phyloP scores from a whole-genome alignment of 2,329 filamentous ascomycete species.

The Mycocentrospora acerina region DNA sequence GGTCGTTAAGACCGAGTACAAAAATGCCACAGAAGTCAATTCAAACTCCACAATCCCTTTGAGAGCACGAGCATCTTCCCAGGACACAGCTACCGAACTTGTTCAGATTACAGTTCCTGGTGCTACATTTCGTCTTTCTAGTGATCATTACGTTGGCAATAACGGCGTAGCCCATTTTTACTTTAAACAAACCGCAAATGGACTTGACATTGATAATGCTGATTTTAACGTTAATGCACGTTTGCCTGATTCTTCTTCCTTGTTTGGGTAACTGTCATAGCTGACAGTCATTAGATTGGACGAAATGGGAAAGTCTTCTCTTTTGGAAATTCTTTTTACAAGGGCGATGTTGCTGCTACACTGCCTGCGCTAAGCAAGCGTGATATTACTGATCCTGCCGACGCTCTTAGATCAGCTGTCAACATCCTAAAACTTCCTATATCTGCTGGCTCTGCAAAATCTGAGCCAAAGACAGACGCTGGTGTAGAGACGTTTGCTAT shows the following conservation, averaged over 20 bases:
- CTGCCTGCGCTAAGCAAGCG: conserved; percentile 16
- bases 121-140: conserved; percentile 10
- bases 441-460: conserved; percentile 39
- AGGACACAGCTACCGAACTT: conserved; percentile 11
- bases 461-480: conserved; percentile 18
- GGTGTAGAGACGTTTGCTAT: conserved; percentile 47
- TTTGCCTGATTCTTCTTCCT: background rate
- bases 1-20: conserved; percentile 26
- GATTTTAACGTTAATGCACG: conserved; percentile 61
- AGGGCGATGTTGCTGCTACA: conserved; percentile 46
- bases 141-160: conserved; percentile 33
- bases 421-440: conserved; percentile 44
- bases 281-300: conserved; percentile 44
- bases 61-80: conserved; percentile 8
- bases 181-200: conserved; percentile 60
- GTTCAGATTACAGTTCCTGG: conserved; percentile 7
- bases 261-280: background rate
- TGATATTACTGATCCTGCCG: conserved; percentile 44
- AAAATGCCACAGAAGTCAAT: conserved; percentile 16
- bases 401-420: conserved; percentile 45
- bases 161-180: conserved; percentile 59
- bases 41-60: conserved; percentile 10
- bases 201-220: conserved; percentile 60
- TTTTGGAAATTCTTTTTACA: conserved; percentile 55
- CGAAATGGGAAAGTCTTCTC: conserved; percentile 59